Evolutionary conservation across 2,329 filamentous ascomycete genomes (phyloP).

Genomic region (Tolypocladium ophioglossoides): DNA sequence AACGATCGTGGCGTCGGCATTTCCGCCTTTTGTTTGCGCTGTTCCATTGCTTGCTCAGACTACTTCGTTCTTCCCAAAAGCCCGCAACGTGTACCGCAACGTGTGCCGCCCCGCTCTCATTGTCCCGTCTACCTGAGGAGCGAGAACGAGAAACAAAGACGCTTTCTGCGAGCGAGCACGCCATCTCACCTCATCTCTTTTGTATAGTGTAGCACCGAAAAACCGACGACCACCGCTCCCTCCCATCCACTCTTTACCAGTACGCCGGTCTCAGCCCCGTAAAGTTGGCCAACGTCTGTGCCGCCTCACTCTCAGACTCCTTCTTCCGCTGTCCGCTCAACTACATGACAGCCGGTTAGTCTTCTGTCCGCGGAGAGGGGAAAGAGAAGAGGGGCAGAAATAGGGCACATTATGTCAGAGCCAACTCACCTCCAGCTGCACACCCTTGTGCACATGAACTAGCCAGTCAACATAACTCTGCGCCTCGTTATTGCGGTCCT

Average conservation of each 20-base stretch:
- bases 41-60: background rate
- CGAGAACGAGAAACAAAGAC: background rate
- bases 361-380: constrained; percentile 1
- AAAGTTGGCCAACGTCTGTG: constrained; percentile 42
- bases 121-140: background rate
- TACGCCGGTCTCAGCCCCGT: constrained; percentile 49
- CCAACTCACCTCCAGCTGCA: constrained; percentile 69
- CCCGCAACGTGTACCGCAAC: background rate
- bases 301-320: constrained; percentile 41
- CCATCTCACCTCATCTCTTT: background rate
- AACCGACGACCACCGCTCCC: background rate
- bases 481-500: constrained; percentile 95
- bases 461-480: constrained; percentile 98
- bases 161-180: background rate
- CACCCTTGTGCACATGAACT: constrained; percentile 85
- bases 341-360: constrained; percentile 25
- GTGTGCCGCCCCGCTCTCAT: background rate
- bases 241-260: constrained; percentile 24
- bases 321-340: constrained; percentile 62
- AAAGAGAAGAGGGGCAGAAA: background rate
- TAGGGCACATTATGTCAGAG: background rate
- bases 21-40: background rate
- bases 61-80: background rate
- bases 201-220: background rate
- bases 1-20: background rate